Conservation (phyloP, 73 alveolate genomes). For the Symbiodinium natans region DNA sequence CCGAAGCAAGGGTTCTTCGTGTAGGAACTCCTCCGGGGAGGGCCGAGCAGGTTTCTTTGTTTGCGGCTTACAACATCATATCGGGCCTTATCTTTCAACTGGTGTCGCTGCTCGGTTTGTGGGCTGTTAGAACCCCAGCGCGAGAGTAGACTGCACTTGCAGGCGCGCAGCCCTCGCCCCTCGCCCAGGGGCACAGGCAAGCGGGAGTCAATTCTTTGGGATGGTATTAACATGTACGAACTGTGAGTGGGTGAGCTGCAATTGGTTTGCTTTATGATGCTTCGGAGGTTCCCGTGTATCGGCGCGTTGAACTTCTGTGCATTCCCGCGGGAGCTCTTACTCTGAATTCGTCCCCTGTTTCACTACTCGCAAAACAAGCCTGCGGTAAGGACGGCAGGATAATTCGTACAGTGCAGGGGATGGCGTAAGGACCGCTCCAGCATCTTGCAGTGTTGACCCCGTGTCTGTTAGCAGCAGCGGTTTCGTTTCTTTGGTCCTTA, state of each 20-base stretch:
- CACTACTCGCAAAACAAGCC: not conserved
- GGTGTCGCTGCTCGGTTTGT: no score
- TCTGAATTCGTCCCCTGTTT: not conserved
- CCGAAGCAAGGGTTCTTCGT: not conserved
- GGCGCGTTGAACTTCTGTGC: not conserved
- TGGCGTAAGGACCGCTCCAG: not conserved
- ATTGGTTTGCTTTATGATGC: not conserved
- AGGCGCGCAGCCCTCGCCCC: conserved; percentile 2
- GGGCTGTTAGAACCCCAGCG: no score
- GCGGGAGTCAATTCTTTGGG: not conserved
- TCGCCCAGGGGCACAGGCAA: not conserved
- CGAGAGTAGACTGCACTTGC: no score
- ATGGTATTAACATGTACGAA: no score
- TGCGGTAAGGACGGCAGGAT: not conserved
- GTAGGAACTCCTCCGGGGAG: not conserved
- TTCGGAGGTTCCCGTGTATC: not conserved
- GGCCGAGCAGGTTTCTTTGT: no score
- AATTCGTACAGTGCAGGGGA: not conserved
- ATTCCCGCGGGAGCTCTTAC: not conserved
- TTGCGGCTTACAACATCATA: no score
- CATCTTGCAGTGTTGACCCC: no score
- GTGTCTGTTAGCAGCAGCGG: no score
- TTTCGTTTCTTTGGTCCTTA: no score
- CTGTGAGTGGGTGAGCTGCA: not conserved
- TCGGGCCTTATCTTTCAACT: no score